These are phyloP conservation scores for Aureobasidium sp. DNA, from an alignment of 2,329 filamentous ascomycete species.

Conservation along the genomic window DNA sequence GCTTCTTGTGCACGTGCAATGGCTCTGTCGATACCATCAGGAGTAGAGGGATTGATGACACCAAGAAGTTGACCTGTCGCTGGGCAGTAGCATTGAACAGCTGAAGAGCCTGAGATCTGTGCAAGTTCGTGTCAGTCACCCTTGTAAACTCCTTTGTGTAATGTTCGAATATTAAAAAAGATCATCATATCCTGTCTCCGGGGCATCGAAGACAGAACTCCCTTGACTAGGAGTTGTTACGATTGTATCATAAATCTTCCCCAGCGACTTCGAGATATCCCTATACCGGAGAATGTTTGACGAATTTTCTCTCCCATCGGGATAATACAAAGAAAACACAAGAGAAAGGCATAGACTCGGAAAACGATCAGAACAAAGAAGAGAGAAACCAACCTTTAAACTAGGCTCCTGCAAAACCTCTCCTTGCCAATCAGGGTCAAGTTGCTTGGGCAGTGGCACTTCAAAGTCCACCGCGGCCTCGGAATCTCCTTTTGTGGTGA, in stretches of 20 bases:
- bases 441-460: constrained; percentile 54
- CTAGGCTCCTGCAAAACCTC: constrained; percentile 50
- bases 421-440: constrained; percentile 44
- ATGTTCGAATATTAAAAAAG: neutral
- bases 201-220: neutral
- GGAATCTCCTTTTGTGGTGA: neutral
- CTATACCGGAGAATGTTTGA: neutral
- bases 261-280: neutral
- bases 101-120: constrained; percentile 51
- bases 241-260: neutral
- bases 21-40: constrained; percentile 67
- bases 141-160: neutral
- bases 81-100: constrained; percentile 79
- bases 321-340: neutral
- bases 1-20: constrained; percentile 65
- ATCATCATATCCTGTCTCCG: neutral
- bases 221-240: neutral
- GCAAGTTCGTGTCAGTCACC: neutral
- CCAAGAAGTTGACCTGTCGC: constrained; percentile 81
- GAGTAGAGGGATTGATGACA: constrained; percentile 65
- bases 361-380: neutral
- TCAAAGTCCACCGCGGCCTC: constrained; percentile 48
- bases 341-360: neutral
- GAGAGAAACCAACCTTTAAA: constrained; percentile 42
- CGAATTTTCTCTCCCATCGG: too few relatives aligned